Evolutionary conservation across 176 grass and related monocot species (phyloP).

Genomic region (bread wheat (Triticum aestivum)): DNA sequence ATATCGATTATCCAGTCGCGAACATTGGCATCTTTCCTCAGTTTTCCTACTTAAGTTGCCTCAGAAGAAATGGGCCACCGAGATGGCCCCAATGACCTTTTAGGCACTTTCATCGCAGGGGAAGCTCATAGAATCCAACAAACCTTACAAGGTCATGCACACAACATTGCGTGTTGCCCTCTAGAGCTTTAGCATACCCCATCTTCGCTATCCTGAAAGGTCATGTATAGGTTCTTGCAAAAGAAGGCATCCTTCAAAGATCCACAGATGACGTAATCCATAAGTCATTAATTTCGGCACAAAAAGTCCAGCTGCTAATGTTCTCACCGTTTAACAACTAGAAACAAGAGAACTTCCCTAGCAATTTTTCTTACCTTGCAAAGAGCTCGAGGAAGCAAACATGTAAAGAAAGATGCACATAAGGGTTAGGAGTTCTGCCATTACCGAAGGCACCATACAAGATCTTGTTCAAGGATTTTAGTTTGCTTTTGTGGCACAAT

Average conservation of each 20-base stretch:
- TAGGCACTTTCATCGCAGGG: neutral
- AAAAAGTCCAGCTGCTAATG: neutral
- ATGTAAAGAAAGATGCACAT: neutral
- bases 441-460: neutral
- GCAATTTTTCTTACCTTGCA: neutral
- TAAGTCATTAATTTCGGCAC: neutral
- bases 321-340: neutral
- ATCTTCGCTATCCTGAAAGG: too few relatives aligned
- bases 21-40: neutral
- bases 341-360: neutral
- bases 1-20: neutral
- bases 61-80: neutral
- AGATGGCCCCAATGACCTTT: neutral
- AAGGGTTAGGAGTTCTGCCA: neutral
- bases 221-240: neutral
- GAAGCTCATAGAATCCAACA: neutral
- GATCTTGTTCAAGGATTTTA: neutral
- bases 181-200: too few relatives aligned
- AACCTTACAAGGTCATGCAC: neutral
- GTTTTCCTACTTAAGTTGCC: neutral
- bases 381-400: neutral
- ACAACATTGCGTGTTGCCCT: too few relatives aligned
- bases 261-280: neutral
- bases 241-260: neutral
- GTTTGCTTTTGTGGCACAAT: neutral